These are phyloP conservation scores for Paramecium caudatum DNA, from an alignment of 73 alveolate genomes.

Conservation along the genomic window DNA sequence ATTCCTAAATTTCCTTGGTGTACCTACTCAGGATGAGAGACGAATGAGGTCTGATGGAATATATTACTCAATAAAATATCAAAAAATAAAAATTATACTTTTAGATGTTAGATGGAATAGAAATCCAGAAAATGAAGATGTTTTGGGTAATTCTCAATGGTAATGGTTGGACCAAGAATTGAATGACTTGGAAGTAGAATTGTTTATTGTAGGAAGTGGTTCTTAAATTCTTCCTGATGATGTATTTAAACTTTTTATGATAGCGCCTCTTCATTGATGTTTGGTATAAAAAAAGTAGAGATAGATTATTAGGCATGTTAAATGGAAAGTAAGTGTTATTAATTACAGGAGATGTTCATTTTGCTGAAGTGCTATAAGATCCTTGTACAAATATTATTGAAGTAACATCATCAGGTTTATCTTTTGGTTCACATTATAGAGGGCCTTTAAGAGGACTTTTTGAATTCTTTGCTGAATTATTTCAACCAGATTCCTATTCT, in stretches of 20 bases:
- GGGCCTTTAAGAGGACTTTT: conserved; percentile 14
- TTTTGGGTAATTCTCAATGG: conserved; percentile 78
- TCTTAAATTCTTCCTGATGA: conserved; percentile 80
- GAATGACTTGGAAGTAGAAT: conserved; percentile 40
- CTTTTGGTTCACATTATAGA: neutral
- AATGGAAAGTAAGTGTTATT: conserved; percentile 66
- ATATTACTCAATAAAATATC: conserved; percentile 76
- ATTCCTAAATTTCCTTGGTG: conserved; percentile 82
- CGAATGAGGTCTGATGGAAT: conserved; percentile 74
- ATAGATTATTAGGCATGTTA: conserved; percentile 46
- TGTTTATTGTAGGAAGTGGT: conserved; percentile 77
- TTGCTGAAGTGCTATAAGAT: conserved; percentile 75
- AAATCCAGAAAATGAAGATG: conserved; percentile 74
- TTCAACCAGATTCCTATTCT: conserved; percentile 46
- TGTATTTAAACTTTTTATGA: neutral
- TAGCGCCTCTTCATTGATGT: conserved; percentile 76
- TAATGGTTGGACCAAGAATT: conserved; percentile 79
- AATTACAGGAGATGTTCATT: conserved; percentile 85
- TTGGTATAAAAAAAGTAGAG: conserved; percentile 78
- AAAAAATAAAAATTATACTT: conserved; percentile 34
- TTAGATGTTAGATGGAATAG: conserved; percentile 82
- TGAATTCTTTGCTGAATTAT: conserved; percentile 50
- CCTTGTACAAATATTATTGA: conserved; percentile 61
- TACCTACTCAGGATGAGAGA: conserved; percentile 65
- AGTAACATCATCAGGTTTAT: conserved; percentile 29